A percentile compares a stretch with the other conserved stretches of the same genome.
phyloP scores from a whole-genome alignment of 202 grass and related monocot species.

The Zoysia matrella region DNA sequence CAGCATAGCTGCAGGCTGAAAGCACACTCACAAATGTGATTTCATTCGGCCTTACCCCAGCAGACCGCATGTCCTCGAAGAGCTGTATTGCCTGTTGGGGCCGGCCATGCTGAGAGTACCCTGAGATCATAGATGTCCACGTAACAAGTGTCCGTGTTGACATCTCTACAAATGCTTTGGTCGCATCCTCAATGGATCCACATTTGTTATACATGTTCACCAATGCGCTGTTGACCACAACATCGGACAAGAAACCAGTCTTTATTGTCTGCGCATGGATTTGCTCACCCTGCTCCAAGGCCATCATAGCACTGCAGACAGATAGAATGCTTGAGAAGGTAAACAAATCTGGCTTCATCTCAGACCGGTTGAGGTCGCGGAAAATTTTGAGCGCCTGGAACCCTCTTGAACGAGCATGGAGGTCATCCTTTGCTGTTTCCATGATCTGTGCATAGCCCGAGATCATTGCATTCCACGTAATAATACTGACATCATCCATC shows the following conservation, averaged over 20 bases:
- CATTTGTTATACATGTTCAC: slow-evolving; percentile 97
- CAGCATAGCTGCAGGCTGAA: slow-evolving; percentile 83
- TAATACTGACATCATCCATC: slow-evolving; percentile 58
- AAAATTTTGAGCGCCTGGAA: slow-evolving; percentile 76
- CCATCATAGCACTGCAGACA: slow-evolving; percentile 77
- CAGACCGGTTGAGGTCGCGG: slow-evolving; percentile 64
- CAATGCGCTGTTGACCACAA: slow-evolving; percentile 76
- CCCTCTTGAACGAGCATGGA: slow-evolving; percentile 58
- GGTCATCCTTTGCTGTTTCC: slow-evolving; percentile 70
- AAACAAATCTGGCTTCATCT: slow-evolving; percentile 68
- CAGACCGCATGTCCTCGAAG: slow-evolving; percentile 84
- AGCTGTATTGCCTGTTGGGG: slow-evolving; percentile 73
- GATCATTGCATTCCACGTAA: slow-evolving; percentile 84
- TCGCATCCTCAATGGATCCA: slow-evolving; percentile 63
- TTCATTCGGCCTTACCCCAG: slow-evolving; percentile 70
- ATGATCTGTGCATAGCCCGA: slow-evolving; percentile 76
- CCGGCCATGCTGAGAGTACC: slow-evolving; percentile 80
- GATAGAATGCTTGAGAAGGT: slow-evolving; percentile 83
- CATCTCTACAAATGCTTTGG: slow-evolving; percentile 83
- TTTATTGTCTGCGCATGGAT: slow-evolving; percentile 84
- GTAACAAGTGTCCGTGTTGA: slow-evolving; percentile 67
- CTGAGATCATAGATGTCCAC: slow-evolving; percentile 89
- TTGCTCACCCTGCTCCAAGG: slow-evolving; percentile 78
- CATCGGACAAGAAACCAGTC: slow-evolving; percentile 72
- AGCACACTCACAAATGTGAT: slow-evolving; percentile 86